These are phyloP conservation scores for Xylaria sp. DNA, from an alignment of 2,329 filamentous ascomycete genomes.

Conservation along the genomic window DNA sequence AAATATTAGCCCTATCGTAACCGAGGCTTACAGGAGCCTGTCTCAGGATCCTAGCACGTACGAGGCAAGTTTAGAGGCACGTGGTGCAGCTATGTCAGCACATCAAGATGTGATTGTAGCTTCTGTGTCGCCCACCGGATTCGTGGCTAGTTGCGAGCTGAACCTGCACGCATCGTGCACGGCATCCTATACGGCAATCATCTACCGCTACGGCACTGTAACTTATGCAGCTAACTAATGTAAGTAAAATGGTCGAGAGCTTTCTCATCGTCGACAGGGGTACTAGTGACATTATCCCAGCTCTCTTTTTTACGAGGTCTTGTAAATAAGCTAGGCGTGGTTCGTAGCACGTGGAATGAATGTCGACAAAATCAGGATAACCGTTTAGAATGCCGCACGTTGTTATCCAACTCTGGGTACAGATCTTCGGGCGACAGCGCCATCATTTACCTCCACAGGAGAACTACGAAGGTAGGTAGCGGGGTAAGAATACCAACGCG, in stretches of 20 bases:
- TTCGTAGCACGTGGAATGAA: neutral
- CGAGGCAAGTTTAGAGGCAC: neutral
- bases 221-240: neutral
- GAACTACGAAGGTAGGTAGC: neutral
- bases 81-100: constrained; percentile 23
- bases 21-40: constrained; percentile 9
- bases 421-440: constrained; percentile 4
- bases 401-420: neutral
- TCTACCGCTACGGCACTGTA: constrained; percentile 8
- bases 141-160: neutral
- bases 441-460: constrained; percentile 1
- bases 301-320: neutral
- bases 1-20: constrained; percentile 24
- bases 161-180: neutral
- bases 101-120: neutral
- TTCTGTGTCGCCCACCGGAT: neutral
- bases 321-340: neutral
- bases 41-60: neutral
- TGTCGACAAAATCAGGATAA: neutral
- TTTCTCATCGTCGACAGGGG: neutral
- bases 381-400: neutral
- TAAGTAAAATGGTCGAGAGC: neutral
- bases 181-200: neutral
- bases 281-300: neutral
- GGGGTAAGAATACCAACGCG: neutral